phyloP scores from a whole-genome alignment of 192 early-diverging fungal genomes.

The Coemansia sp. region DNA sequence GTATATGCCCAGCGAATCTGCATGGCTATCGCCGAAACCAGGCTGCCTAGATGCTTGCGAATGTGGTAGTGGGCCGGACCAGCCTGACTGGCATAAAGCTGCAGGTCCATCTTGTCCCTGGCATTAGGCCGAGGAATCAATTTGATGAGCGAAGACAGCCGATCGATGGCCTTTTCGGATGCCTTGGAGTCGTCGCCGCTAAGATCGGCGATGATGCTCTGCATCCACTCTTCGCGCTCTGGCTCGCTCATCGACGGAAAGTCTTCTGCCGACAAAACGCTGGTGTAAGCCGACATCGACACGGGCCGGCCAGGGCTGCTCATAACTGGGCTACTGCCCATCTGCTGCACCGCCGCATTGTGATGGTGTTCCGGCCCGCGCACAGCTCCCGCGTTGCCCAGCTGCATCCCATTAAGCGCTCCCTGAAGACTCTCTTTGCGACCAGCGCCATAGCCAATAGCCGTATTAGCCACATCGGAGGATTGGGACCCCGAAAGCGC shows the following conservation, averaged over 20 bases:
- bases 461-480: conserved; percentile 18
- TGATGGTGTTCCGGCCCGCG: background rate
- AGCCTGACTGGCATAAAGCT: background rate
- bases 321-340: conserved; percentile 12
- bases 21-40: conserved; percentile 26
- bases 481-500: background rate
- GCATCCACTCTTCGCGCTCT: conserved; percentile 42
- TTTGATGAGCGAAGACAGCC: conserved; percentile 20
- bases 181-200: conserved; percentile 34
- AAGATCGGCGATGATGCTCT: conserved; percentile 31
- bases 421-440: conserved; percentile 19
- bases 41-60: conserved; percentile 16
- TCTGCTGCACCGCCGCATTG: background rate
- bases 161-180: conserved; percentile 38
- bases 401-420: conserved; percentile 18
- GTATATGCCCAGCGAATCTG: conserved; percentile 41
- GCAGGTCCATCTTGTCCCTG: background rate
- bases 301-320: background rate
- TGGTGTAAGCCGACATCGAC: background rate
- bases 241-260: conserved; percentile 28
- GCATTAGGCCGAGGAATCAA: conserved; percentile 1
- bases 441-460: conserved; percentile 37
- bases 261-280: conserved; percentile 14
- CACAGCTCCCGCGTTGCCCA: background rate
- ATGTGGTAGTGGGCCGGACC: conserved; percentile 19